A percentile compares a stretch with the other conserved stretches of the same genome.
These are phyloP conservation scores for Rhypophila decipiens DNA, from an alignment of 495 filamentous ascomycete genomes.

Conservation along the genomic window DNA sequence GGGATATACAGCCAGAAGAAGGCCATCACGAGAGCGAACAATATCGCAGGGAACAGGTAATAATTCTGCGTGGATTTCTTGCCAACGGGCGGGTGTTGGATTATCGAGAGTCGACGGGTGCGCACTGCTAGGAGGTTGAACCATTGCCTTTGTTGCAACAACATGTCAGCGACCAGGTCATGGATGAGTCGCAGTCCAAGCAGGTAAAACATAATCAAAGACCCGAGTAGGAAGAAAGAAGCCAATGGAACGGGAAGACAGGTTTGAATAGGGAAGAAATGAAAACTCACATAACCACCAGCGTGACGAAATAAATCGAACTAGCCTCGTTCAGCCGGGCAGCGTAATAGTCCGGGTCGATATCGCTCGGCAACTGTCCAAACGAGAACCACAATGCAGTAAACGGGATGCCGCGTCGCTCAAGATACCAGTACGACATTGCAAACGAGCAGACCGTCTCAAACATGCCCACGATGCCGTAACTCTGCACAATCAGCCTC, in stretches of 20 bases:
- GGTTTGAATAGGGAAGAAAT: too few species aligned
- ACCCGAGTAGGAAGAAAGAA: too few species aligned
- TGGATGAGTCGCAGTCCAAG: too few species aligned
- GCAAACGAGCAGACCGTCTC: slow-evolving; percentile 54
- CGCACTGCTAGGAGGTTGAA: slow-evolving; percentile 62
- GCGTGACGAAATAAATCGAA: slow-evolving; percentile 66
- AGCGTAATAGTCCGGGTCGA: slow-evolving; percentile 42
- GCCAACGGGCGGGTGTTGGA: slow-evolving; percentile 61
- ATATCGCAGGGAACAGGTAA: slow-evolving; percentile 58
- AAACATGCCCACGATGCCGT: slow-evolving; percentile 56
- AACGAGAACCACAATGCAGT: slow-evolving; percentile 53
- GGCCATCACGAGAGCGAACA: slow-evolving; percentile 55
- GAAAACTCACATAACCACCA: slow-evolving; percentile 69
- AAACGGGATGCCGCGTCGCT: slow-evolving; percentile 54
- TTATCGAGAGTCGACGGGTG: slow-evolving; percentile 57
- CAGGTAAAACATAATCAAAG: too few species aligned
- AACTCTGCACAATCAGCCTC: slow-evolving; percentile 57
- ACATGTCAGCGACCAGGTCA: too few species aligned
- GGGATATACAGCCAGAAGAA: slow-evolving; percentile 60
- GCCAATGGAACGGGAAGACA: too few species aligned
- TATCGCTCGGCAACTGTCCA: slow-evolving; percentile 37
- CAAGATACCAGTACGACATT: slow-evolving; percentile 61
- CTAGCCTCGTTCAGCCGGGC: slow-evolving; percentile 50
- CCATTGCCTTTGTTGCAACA: too few species aligned
- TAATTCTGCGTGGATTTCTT: slow-evolving; percentile 53